Conservation (phyloP, 306 rosid genomes). For the Sicyos edulis region DNA sequence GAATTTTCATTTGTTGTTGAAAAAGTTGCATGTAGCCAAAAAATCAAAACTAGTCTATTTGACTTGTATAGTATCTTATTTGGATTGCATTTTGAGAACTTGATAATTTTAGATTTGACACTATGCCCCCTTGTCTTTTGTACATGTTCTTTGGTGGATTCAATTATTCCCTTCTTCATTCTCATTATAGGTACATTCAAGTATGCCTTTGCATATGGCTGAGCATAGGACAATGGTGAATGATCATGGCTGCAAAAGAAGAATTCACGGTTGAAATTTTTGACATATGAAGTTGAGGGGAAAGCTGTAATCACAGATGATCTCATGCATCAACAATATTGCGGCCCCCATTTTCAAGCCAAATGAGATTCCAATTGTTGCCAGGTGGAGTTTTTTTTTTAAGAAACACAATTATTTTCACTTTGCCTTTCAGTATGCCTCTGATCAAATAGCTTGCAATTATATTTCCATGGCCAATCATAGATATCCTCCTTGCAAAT, state of each 20-base stretch:
- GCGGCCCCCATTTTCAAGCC: conserved; percentile 32
- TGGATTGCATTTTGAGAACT: conserved; percentile 1
- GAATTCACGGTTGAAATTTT: conserved; percentile 23
- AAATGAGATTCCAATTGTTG: conserved; percentile 27
- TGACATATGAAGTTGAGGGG: conserved; percentile 24
- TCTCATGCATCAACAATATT: conserved; percentile 23
- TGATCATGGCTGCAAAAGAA: conserved; percentile 23
- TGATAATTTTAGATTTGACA: conserved; percentile 2
- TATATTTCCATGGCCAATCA: conserved; percentile 34
- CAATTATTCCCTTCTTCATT: conserved; percentile 9
- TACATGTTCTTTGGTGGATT: conserved; percentile 15
- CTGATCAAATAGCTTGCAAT: conserved; percentile 34
- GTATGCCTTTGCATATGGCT: conserved; percentile 11
- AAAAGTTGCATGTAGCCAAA: conserved; percentile 13
- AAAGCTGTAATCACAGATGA: conserved; percentile 26
- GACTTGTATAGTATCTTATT: not conserved
- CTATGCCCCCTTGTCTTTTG: not conserved
- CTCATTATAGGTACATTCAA: conserved; percentile 14
- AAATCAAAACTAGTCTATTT: not conserved
- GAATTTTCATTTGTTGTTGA: conserved; percentile 4
- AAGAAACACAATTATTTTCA: conserved; percentile 26
- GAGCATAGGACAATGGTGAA: conserved; percentile 9
- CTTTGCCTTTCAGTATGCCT: conserved; percentile 25
- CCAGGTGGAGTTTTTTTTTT: conserved; percentile 34
- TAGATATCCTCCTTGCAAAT: conserved; percentile 31